phyloP scores from a whole-genome alignment of 2,329 filamentous ascomycete species.

The Achaetomium macrosporum region DNA sequence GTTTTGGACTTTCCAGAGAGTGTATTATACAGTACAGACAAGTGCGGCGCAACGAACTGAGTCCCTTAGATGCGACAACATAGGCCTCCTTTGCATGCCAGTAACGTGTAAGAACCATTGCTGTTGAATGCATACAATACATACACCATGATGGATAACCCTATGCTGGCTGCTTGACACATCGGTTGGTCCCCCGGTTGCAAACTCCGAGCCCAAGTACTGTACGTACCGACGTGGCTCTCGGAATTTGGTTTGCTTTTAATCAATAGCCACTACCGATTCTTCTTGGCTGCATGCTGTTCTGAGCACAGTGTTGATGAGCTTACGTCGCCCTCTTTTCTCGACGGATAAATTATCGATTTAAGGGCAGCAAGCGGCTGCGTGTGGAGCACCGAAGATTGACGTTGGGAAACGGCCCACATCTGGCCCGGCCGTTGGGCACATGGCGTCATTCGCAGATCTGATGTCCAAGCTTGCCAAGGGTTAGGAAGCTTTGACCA shows the following conservation, averaged over 20 bases:
- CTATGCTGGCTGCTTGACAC: no score
- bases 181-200: no score
- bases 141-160: no score
- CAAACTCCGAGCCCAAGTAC: no score
- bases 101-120: neutral
- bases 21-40: neutral
- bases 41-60: neutral
- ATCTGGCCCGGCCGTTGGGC: constrained; percentile 4
- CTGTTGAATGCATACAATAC: no score
- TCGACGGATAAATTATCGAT: no score
- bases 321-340: constrained; percentile 12
- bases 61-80: neutral
- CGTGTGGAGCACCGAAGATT: neutral
- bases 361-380: no score
- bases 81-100: neutral
- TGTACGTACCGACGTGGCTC: neutral
- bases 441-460: neutral
- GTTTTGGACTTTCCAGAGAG: neutral
- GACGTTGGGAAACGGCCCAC: neutral
- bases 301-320: constrained; percentile 1
- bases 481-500: no score
- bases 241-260: constrained; percentile 1
- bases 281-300: neutral
- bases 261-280: neutral
- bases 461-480: no score